These are phyloP conservation scores for Phytophthora macrochlamydospora DNA, from an alignment of 352 stramenopile genomes.

Conservation along the genomic window DNA sequence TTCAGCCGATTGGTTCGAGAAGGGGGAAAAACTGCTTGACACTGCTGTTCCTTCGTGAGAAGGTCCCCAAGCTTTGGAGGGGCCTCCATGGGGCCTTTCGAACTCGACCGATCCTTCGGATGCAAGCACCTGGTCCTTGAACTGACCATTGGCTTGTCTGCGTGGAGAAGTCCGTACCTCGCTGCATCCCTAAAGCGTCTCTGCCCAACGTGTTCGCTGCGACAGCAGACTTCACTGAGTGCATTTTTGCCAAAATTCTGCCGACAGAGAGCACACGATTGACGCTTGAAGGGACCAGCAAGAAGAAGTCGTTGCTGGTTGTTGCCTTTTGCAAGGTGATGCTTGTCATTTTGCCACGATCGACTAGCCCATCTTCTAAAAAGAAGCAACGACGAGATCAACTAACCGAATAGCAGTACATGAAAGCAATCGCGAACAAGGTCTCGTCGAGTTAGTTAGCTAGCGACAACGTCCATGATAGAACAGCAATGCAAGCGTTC, in stretches of 20 bases:
- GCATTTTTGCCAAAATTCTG: neutral
- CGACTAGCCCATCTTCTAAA: slow-evolving; percentile 2
- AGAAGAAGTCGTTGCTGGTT: no score
- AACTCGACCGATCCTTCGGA: neutral
- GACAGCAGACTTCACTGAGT: neutral
- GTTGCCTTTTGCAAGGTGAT: neutral
- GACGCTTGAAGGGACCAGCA: no score
- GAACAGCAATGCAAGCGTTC: no score
- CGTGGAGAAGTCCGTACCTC: neutral
- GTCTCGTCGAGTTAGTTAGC: no score
- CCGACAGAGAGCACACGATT: neutral
- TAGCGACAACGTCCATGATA: no score
- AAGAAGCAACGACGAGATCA: neutral
- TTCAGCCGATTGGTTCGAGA: no score
- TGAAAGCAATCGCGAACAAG: no score
- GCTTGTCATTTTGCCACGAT: neutral
- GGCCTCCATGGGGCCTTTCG: no score
- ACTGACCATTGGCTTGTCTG: neutral
- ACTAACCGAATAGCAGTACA: no score
- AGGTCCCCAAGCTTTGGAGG: neutral
- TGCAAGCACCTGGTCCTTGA: neutral
- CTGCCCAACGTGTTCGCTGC: neutral
- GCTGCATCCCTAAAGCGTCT: neutral
- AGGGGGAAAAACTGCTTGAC: no score
- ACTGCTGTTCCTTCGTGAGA: neutral